Evolutionary conservation across 176 grass and related monocot species (phyloP).

Genomic region (Eleusine coracana): DNA sequence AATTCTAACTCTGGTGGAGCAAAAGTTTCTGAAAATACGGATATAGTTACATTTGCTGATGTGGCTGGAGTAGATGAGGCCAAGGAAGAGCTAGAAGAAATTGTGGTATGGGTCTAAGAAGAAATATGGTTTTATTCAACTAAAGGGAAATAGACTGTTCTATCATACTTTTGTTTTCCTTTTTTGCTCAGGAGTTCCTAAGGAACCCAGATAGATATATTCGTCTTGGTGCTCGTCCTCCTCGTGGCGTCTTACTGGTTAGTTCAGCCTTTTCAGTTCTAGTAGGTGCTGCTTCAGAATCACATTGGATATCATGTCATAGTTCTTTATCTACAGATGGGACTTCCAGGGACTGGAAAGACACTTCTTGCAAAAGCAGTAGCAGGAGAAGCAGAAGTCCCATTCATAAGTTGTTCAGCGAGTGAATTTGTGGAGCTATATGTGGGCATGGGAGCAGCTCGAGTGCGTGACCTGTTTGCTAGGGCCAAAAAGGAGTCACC

Average conservation of each 20-base stretch:
- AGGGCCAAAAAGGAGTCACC: slow-evolving; percentile 94
- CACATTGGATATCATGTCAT: slow-evolving; percentile 17
- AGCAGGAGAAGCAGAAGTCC: slow-evolving; percentile 98
- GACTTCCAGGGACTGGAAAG: slow-evolving; percentile 97
- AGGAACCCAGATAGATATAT: slow-evolving; percentile 95
- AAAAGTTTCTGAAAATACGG: slow-evolving; percentile 79
- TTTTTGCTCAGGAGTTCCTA: slow-evolving; percentile 75
- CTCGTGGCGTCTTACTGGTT: slow-evolving; percentile 98
- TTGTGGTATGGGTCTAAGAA: slow-evolving; percentile 71
- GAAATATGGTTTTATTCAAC: slow-evolving; percentile 34
- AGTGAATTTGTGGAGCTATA: slow-evolving; percentile 99
- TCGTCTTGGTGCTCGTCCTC: slow-evolving; percentile 94
- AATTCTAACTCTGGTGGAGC: slow-evolving; percentile 60
- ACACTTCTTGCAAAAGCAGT: slow-evolving; percentile 99
- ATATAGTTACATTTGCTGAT: slow-evolving; percentile 92
- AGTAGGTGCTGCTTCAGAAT: slow-evolving; percentile 11
- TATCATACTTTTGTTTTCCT: slow-evolving; percentile 30
- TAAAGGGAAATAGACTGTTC: slow-evolving; percentile 44
- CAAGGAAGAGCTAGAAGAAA: slow-evolving; percentile 99
- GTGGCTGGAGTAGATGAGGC: slow-evolving; percentile 99
- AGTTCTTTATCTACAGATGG: slow-evolving; percentile 70
- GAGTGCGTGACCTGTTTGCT: slow-evolving; percentile 96
- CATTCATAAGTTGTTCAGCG: slow-evolving; percentile 99
- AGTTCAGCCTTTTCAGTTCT: slow-evolving; percentile 45
- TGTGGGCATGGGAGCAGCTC: slow-evolving; percentile 98